phyloP scores from a whole-genome alignment of 2,329 filamentous ascomycete species.

The Fusarium duplospermum region DNA sequence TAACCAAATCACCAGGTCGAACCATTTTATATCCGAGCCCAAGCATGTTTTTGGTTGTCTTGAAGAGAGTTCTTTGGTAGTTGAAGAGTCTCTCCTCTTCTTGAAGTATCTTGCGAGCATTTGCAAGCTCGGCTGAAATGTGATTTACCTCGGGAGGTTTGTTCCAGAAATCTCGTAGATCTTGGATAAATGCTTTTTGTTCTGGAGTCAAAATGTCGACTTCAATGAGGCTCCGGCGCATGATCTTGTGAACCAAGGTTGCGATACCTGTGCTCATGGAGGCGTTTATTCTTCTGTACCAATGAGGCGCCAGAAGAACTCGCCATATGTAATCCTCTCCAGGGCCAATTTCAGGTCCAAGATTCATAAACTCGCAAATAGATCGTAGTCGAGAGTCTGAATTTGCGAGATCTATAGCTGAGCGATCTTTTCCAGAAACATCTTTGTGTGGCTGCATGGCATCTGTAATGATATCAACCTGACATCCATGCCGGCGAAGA shows the following conservation, averaged over 20 bases:
- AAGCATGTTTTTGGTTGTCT: constrained; percentile 1
- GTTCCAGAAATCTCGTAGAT: neutral
- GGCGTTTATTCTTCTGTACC: neutral
- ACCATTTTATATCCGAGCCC: neutral
- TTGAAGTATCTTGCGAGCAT: neutral
- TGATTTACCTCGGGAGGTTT: neutral
- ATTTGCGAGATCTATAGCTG: neutral
- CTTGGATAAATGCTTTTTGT: neutral
- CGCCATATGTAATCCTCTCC: constrained; percentile 15
- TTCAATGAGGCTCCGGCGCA: neutral
- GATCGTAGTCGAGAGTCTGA: neutral
- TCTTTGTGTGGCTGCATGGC: constrained; percentile 1
- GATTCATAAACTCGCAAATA: constrained; percentile 1
- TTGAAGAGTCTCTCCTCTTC: neutral
- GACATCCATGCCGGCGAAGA: neutral
- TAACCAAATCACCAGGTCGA: neutral
- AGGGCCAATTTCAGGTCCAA: neutral
- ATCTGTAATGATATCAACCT: constrained; percentile 2
- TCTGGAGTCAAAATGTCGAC: neutral
- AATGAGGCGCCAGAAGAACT: neutral
- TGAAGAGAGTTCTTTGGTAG: neutral
- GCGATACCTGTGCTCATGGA: neutral
- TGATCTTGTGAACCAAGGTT: neutral
- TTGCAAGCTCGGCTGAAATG: neutral
- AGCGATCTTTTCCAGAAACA: no score